These are phyloP conservation scores for Filosporella fistucella DNA, from an alignment of 495 filamentous ascomycete species.

Conservation along the genomic window DNA sequence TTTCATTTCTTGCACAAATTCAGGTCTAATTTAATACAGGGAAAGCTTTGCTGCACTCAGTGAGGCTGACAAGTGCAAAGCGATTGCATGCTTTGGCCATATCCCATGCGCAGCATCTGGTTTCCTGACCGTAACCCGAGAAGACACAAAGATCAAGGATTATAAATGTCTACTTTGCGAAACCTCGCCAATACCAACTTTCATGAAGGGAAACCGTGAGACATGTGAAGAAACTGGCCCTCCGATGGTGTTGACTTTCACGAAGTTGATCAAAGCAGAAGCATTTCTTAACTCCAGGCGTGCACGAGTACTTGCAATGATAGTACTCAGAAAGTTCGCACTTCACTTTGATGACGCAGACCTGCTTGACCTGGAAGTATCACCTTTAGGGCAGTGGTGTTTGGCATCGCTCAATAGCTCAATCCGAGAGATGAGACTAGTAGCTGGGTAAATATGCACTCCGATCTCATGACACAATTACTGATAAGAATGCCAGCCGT, in stretches of 20 bases:
- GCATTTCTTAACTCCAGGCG: conserved; percentile 54
- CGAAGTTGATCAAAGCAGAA: conserved; percentile 48
- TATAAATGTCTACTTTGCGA: conserved; percentile 33
- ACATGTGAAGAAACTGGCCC: conserved; percentile 27
- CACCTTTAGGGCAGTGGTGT: conserved; percentile 71
- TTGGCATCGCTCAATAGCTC: conserved; percentile 77
- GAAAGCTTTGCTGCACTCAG: conserved; percentile 13
- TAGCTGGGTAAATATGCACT: conserved; percentile 47
- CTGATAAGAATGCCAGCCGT: conserved; percentile 39
- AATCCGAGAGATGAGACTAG: conserved; percentile 77
- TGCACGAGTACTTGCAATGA: conserved; percentile 67
- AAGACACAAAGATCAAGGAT: conserved; percentile 14
- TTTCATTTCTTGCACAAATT: neutral
- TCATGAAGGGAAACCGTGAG: conserved; percentile 20
- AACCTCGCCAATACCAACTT: conserved; percentile 11
- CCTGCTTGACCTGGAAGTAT: conserved; percentile 61
- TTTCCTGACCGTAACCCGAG: conserved; percentile 24
- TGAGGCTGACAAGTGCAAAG: conserved; percentile 25
- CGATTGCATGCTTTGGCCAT: conserved; percentile 33
- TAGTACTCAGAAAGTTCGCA: conserved; percentile 61
- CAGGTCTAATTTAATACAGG: neutral
- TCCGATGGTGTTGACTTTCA: conserved; percentile 48
- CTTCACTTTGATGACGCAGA: conserved; percentile 52
- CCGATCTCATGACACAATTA: conserved; percentile 1
- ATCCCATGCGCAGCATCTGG: conserved; percentile 40